These are phyloP conservation scores for Canna indica DNA, from an alignment of 176 grass and related monocot genomes.

Conservation along the genomic window DNA sequence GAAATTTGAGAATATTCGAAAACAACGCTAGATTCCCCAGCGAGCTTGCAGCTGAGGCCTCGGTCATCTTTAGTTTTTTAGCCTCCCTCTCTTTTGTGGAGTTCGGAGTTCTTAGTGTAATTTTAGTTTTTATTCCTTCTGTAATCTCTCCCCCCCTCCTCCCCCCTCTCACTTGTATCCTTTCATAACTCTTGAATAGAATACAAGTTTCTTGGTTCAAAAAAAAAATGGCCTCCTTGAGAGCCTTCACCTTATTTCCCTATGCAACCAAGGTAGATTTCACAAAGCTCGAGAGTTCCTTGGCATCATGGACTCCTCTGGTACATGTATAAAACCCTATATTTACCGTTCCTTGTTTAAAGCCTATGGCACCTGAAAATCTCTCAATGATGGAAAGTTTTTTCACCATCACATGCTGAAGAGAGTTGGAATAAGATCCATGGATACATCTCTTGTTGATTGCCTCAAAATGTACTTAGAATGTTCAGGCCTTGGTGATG, in stretches of 20 bases:
- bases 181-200: too few relatives aligned
- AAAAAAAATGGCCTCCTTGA: constrained; percentile 12
- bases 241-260: constrained; percentile 16
- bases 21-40: too few relatives aligned
- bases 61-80: too few relatives aligned
- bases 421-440: neutral
- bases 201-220: too few relatives aligned
- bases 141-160: too few relatives aligned
- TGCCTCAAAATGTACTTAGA: constrained; percentile 13
- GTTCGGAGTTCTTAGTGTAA: too few relatives aligned
- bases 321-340: constrained; percentile 2
- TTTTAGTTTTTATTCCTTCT: too few relatives aligned
- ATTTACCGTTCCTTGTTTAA: constrained; percentile 14
- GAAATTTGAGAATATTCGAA: too few relatives aligned
- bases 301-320: constrained; percentile 9
- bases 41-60: too few relatives aligned
- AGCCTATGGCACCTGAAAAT: neutral
- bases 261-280: constrained; percentile 11
- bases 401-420: constrained; percentile 18
- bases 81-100: too few relatives aligned
- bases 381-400: constrained; percentile 13
- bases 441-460: constrained; percentile 5
- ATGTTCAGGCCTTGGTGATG: constrained; percentile 8
- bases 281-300: constrained; percentile 18
- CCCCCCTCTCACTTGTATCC: too few relatives aligned